Percentiles rank a stretch among this genome's conserved stretches.
Conservation (phyloP, 441 rosid species). For the Adansonia grandidieri region DNA sequence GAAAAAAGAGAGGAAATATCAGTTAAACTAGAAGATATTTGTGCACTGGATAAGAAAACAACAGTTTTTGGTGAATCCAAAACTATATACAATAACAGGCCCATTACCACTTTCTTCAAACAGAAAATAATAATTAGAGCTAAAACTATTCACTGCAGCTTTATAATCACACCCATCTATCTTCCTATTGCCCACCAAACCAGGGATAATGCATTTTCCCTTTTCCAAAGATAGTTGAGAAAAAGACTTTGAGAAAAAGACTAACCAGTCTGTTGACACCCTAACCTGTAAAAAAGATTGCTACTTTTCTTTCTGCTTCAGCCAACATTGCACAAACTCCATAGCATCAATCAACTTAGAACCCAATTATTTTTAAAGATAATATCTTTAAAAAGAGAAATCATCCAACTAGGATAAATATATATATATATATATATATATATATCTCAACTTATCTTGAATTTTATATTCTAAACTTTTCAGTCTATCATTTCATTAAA, state of each 20-base stretch:
- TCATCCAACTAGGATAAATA: neutral
- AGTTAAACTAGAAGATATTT: constrained; percentile 25
- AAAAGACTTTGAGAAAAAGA: neutral
- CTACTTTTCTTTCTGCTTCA: constrained; percentile 7
- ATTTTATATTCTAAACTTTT: neutral
- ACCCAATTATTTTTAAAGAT: neutral
- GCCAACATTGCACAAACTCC: constrained; percentile 11
- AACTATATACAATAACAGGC: neutral
- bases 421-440: too few relatives aligned
- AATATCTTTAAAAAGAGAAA: neutral
- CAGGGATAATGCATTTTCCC: constrained; percentile 9
- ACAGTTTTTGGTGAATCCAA: constrained; percentile 9
- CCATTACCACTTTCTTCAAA: constrained; percentile 16
- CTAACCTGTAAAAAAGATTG: neutral
- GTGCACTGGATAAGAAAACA: constrained; percentile 23
- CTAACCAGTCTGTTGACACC: constrained; percentile 4
- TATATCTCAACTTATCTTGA: neutral
- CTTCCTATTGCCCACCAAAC: constrained; percentile 14
- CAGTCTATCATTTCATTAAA: neutral
- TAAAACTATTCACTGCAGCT: neutral
- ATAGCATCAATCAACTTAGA: constrained; percentile 19
- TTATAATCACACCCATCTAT: neutral
- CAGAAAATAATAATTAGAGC: constrained; percentile 12
- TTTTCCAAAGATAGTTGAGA: neutral
- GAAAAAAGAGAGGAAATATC: constrained; percentile 27